These are phyloP conservation scores for Artemisia annua DNA, from an alignment of 129 eudicot species.

Conservation along the genomic window DNA sequence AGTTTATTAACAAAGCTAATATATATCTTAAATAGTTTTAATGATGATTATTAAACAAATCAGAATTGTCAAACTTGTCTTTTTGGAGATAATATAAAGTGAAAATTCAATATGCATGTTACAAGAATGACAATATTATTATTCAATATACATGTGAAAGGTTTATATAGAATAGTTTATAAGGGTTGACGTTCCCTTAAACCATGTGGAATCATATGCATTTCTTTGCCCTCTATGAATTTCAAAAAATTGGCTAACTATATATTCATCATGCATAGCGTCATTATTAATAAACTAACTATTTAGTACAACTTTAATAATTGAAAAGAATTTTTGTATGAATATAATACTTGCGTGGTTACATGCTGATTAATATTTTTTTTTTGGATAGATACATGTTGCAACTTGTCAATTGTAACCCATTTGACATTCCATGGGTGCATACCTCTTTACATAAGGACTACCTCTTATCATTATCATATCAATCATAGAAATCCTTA, in stretches of 20 bases:
- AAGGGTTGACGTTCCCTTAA: slow-evolving; percentile 16
- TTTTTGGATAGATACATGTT: no score
- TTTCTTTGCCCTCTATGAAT: background rate
- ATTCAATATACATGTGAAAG: background rate
- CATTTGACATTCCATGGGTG: no score
- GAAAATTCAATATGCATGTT: background rate
- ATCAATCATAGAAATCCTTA: no score
- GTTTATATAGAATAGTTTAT: background rate
- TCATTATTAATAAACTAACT: background rate
- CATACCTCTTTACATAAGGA: no score
- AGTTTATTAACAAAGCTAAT: no score
- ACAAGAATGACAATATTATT: background rate
- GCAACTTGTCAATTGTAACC: no score
- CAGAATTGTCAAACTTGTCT: background rate
- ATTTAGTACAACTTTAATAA: background rate
- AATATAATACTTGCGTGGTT: no score
- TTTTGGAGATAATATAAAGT: no score
- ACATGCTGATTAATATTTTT: no score
- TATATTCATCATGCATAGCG: background rate
- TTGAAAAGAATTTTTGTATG: no score
- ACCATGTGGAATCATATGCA: slow-evolving; percentile 4
- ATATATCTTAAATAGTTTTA: no score
- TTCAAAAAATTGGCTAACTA: background rate
- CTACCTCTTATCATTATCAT: no score
- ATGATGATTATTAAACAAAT: background rate